phyloP scores from a whole-genome alignment of 2,329 filamentous ascomycete species.

The Claviceps quebecensis region DNA sequence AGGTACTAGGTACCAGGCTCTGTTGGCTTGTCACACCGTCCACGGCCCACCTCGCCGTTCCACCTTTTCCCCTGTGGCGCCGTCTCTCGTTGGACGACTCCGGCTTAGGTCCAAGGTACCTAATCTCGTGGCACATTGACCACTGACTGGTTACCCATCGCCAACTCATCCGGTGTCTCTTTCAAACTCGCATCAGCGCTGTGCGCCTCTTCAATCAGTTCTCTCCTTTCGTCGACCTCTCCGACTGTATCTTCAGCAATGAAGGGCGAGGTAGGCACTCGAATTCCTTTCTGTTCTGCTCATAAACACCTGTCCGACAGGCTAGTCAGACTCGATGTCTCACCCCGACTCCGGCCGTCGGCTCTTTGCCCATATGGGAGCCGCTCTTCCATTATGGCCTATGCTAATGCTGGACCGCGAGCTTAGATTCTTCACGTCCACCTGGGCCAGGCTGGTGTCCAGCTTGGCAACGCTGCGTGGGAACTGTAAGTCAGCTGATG shows the following conservation, averaged over 20 bases:
- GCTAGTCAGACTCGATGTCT: neutral
- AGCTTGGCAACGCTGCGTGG: conserved; percentile 64
- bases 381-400: neutral
- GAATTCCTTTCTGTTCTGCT: neutral
- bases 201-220: conserved; percentile 18
- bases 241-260: conserved; percentile 15
- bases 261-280: conserved; percentile 41
- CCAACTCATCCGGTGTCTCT: conserved; percentile 13
- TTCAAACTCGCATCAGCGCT: conserved; percentile 15
- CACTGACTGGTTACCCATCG: no score
- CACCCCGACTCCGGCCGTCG: neutral
- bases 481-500: conserved; percentile 47
- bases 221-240: conserved; percentile 7
- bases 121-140: no score
- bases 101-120: no score
- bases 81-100: conserved; percentile 3
- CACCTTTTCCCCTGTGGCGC: conserved; percentile 4
- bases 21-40: neutral
- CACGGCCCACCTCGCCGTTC: neutral
- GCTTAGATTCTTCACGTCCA: conserved; percentile 48
- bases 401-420: conserved; percentile 8
- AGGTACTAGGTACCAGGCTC: conserved; percentile 3
- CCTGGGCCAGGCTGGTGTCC: conserved; percentile 55
- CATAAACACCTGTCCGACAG: neutral
- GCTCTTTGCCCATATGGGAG: neutral